Evolutionary conservation across 371 early-diverging fungal genomes (phyloP), one percentile per base, ranked within the genome.

Genomic region (Mortierella sp.): DNA sequence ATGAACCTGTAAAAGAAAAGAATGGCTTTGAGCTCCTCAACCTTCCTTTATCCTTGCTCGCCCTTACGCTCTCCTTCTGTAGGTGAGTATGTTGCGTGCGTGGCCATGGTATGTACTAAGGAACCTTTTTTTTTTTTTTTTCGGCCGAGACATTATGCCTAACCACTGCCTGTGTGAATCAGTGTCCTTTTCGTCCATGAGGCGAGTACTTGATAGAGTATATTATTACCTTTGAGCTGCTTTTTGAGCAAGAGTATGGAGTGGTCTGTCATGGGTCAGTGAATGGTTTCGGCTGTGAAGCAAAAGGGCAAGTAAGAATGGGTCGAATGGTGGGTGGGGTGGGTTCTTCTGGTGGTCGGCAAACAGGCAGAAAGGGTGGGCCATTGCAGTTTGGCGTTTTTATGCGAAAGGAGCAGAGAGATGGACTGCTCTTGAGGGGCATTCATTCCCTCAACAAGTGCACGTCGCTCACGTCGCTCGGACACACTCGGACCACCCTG

Each of bases 191-290:
- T 32, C 35, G 51, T 24, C 35, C 41, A 58, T n/a, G 48, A 14
- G 32, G 56, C 24, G 54, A 46, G 14, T 35, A 46, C 5, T 38
- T 32, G 11, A 10, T 32, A 18, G 12, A 35, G 44, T 32, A 35
- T 46, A 14, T 21, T 56, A 76, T 81, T 88, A 91, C 93, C 92
- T 87, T 79, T 90, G 60, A 94, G 88, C 79, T 94, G 93, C 78
- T 90, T 89, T 75, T 88, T 83, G 76, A 94, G 89, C 46, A 93
- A 83, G 70, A 93, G 90, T 75, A 91, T 81, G 29, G 83, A 80
- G 21, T 80, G 79, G 5, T 79, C 79, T 29, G 74, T 6, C 79
- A 79, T 83, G 76, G 4, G 41, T 68, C 24, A 38, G 21, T 68
- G 68, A 35, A 38, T 68, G 51, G 18, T 16, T 51, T 51, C 3